Evolutionary conservation across 768 basidiomycete species (phyloP), one percentile per base, ranked within the genome.

Genomic region (Boletus reticulatus): DNA sequence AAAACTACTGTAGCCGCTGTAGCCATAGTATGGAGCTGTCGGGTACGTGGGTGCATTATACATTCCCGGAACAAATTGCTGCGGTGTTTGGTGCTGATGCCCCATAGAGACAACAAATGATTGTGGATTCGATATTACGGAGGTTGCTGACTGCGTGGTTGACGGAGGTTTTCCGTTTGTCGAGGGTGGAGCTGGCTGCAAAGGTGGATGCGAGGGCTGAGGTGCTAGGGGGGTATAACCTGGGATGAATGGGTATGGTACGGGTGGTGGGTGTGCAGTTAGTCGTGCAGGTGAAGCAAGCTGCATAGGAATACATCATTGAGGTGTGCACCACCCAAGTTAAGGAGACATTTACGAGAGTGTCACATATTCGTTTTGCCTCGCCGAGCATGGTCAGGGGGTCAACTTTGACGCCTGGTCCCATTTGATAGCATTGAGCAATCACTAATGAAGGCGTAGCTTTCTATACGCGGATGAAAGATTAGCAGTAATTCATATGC

Each of bases 381-480:
- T 92, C 90, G 36, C 70, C 79, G 4, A 92, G 79, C 82, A 92
- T 85, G 52, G 74, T 73, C 43, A 92, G 62, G 6, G 89, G 89
- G 61, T 92, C 89, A 14, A 91, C 79, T 60, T 87, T 88, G 55
- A 76, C 80, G 13, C 76, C 76, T 9, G 85, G 82, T 6, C 86
- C 87, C 78, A 86, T 82, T 60, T 87, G 84, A 67, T 91, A 92
- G 63, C 86, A 89, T 68, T 92, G 90, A 3, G 89, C 85, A 43
- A 92, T 79, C 19, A 92, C 89, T 55, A 88, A 67, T 8, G 88
- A 82, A 41, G 87, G 80, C 0, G 90, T 76, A 11, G 72, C 77
- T 74, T 80, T 80, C 77, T 80, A 63, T n/a, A 52, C 44, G 36
- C 55, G 52, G 43, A 56, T 6, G 12, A 43, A 9, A 22, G 4